Percentiles rank a stretch among this genome's conserved stretches.
phyloP scores from a whole-genome alignment of 257 asterid genomes.

The Jaltomata sinuosa region DNA sequence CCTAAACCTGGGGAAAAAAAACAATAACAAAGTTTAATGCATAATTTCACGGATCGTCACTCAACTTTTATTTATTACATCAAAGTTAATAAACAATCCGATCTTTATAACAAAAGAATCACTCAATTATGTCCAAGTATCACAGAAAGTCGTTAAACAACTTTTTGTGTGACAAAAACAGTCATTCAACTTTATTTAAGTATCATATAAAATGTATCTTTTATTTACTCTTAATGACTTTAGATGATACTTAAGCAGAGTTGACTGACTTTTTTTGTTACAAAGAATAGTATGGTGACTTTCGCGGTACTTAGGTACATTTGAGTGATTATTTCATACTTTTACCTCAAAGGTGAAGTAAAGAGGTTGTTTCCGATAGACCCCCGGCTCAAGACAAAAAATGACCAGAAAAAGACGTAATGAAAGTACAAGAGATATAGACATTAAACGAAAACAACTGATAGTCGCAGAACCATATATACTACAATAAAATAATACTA shows the following conservation, averaged over 20 bases:
- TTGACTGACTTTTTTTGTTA: neutral
- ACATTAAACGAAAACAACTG: too few species aligned
- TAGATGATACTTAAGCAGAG: neutral
- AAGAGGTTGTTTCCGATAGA: too few species aligned
- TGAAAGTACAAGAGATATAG: too few species aligned
- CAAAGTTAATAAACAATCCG: neutral
- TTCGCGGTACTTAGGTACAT: neutral
- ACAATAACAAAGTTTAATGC: neutral
- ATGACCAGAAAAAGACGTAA: too few species aligned
- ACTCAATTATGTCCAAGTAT: neutral
- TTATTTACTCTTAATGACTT: neutral
- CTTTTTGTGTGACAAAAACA: too few species aligned
- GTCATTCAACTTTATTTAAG: neutral
- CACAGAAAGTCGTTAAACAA: neutral
- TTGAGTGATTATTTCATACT: neutral
- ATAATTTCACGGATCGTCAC: neutral
- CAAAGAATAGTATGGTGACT: neutral
- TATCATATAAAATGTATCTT: too few species aligned
- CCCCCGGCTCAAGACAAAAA: too few species aligned
- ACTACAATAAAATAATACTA: too few species aligned
- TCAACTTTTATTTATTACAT: neutral
- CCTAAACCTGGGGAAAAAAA: slow-evolving; percentile 27
- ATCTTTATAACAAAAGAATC: neutral
- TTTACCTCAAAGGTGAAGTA: too few species aligned
- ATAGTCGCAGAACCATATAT: too few species aligned